Evolutionary conservation across 495 filamentous ascomycete species (phyloP), one percentile per base, ranked within the genome.

Genomic region (Umbilicaria muhlenbergii): DNA sequence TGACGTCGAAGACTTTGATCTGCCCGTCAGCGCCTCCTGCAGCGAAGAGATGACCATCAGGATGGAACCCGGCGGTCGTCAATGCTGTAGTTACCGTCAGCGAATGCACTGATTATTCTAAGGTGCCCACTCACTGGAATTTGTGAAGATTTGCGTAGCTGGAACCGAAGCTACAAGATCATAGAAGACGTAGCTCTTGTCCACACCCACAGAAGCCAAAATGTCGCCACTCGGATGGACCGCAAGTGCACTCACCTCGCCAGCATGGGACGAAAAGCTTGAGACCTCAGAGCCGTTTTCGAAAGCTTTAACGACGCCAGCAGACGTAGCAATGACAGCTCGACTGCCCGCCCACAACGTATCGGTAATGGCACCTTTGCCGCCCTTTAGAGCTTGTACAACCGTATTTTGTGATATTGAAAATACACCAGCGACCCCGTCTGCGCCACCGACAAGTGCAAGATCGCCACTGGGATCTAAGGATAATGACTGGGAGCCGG

Each of bases 141-240:
- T 81, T 18, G 77, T 84, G 54, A 81, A 91, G 34, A 87, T 73
- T 48, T 88, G 86, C 19, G 75, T 77, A 13, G 86, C 73, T 32
- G 74, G 68, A 46, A 76, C 70, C 48, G 73, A 65, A 8, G 67
- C 73, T 24, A 70, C 60, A 45, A 94, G 59, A 57, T 98, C 87
- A 57, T 95, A 94, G 51, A 95, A 74, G 3, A 91, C 76, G 54
- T 86, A 91, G 63, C 83, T 91, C 70, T 94, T 95, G 58, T 98
- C 91, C 3, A 75, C 73, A 39, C 91, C 91, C 24, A 88, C 78
- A 0, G 87, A 94, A 10, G 82, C 88, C 16, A 94, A 64, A 47
- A 98, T 78, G 16, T 86, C 77, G 28, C 78, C 83, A 58, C 81
- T 81, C 2, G 91, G 83, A 59, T 98, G 92, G 3, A 91, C 57